phyloP scores from a whole-genome alignment of 2,329 filamentous ascomycete species.

The Achaetomium macrosporum region DNA sequence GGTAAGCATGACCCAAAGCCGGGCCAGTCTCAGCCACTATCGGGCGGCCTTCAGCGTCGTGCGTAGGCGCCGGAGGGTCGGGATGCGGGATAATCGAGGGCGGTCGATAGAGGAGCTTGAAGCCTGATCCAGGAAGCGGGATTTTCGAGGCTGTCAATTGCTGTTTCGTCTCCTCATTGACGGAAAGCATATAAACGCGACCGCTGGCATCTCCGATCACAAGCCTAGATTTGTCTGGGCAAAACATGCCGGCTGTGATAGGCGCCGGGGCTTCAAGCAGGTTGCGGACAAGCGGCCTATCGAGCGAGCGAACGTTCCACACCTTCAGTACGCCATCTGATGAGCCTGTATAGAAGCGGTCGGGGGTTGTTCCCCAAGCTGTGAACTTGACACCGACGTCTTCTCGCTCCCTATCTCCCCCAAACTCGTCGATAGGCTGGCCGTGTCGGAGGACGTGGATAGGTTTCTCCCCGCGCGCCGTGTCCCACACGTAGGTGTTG shows the following conservation, averaged over 20 bases:
- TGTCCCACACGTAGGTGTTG: slow-evolving; percentile 59
- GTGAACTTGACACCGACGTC: slow-evolving; percentile 60
- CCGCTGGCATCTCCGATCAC: slow-evolving; percentile 57
- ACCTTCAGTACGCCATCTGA: slow-evolving; percentile 59
- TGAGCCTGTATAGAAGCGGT: slow-evolving; percentile 57
- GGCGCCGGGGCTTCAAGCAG: slow-evolving; percentile 51
- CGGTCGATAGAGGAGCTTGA: slow-evolving; percentile 38
- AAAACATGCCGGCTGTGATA: slow-evolving; percentile 54
- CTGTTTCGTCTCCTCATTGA: slow-evolving; percentile 40
- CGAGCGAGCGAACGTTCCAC: slow-evolving; percentile 50
- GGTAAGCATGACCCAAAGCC: slow-evolving; percentile 27
- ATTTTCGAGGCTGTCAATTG: slow-evolving; percentile 29
- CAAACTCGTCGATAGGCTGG: slow-evolving; percentile 35
- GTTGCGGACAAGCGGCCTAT: slow-evolving; percentile 43
- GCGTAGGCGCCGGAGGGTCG: slow-evolving; percentile 40
- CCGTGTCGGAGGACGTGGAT: slow-evolving; percentile 53
- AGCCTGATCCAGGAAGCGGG: slow-evolving; percentile 30
- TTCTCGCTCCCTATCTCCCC: slow-evolving; percentile 45
- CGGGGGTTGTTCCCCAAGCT: slow-evolving; percentile 51
- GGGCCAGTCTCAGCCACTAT: slow-evolving; percentile 26
- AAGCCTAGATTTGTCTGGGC: slow-evolving; percentile 48
- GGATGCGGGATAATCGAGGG: slow-evolving; percentile 45
- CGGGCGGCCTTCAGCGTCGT: slow-evolving; percentile 20
- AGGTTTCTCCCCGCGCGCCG: slow-evolving; percentile 47
- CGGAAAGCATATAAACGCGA: slow-evolving; percentile 49